phyloP scores from a whole-genome alignment of 805 yeast species.

The Wickerhamiella parazyma region DNA sequence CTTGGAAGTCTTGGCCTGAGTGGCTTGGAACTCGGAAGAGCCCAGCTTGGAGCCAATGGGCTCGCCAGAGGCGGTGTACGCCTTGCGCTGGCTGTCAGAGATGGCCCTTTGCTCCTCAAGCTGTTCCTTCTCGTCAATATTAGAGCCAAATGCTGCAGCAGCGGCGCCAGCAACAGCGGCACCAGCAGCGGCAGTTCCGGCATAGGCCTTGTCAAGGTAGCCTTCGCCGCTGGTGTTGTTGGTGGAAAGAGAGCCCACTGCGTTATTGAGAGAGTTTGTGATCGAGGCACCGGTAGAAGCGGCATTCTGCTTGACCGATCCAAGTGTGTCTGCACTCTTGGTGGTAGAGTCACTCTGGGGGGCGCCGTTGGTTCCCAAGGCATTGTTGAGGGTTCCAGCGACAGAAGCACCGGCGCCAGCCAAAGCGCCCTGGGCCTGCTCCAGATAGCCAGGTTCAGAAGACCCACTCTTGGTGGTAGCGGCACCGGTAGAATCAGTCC shows the following conservation, averaged over 20 bases:
- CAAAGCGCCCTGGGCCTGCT: too few species aligned
- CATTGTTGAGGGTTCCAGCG: slow-evolving; percentile 1
- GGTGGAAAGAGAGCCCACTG: neutral
- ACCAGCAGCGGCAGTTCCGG: slow-evolving; percentile 4
- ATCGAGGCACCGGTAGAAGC: too few species aligned
- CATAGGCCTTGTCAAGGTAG: slow-evolving; percentile 1
- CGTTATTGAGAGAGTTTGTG: neutral
- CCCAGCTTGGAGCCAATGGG: neutral
- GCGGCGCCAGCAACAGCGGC: neutral
- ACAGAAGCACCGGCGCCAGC: too few species aligned
- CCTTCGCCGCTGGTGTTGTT: neutral
- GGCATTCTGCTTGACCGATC: too few species aligned
- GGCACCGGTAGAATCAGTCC: too few species aligned
- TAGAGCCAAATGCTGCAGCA: neutral
- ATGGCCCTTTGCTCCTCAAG: neutral
- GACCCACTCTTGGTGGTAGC: too few species aligned
- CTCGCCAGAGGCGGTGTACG: neutral
- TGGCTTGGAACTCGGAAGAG: too few species aligned
- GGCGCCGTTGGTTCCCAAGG: neutral
- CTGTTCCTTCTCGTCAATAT: neutral
- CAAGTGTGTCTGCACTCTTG: too few species aligned
- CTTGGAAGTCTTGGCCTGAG: neutral
- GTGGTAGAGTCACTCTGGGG: too few species aligned
- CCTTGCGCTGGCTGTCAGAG: neutral
- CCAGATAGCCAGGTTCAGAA: too few species aligned